Percentiles rank a stretch among this genome's conserved stretches.
Conservation (phyloP, 345 rosid genomes). For the Kandelia obovata region DNA sequence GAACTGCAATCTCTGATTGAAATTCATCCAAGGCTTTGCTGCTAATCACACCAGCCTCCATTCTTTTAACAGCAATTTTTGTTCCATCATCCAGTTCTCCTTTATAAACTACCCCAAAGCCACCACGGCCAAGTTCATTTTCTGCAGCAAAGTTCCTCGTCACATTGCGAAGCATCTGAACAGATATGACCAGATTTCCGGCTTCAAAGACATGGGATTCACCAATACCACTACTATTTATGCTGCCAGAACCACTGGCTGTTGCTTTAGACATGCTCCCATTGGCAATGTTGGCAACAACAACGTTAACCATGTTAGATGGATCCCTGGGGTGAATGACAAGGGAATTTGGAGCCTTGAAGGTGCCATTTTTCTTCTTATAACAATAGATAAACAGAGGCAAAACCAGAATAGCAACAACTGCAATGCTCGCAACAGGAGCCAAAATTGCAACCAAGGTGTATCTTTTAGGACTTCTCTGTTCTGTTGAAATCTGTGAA, state of each 20-base stretch:
- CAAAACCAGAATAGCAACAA: conserved; percentile 36
- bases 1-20: conserved; percentile 71
- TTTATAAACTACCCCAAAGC: conserved; percentile 74
- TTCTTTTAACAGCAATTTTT: conserved; percentile 73
- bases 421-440: conserved; percentile 40
- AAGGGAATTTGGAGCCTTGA: conserved; percentile 43
- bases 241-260: conserved; percentile 54
- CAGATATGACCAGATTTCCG: conserved; percentile 63
- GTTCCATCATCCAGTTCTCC: conserved; percentile 74
- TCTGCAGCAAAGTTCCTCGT: conserved; percentile 56
- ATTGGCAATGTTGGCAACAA: conserved; percentile 43
- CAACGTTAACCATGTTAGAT: conserved; percentile 52
- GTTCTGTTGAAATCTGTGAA: conserved; percentile 23
- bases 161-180: conserved; percentile 70
- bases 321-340: conserved; percentile 69
- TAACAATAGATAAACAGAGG: conserved; percentile 46
- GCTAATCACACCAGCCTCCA: conserved; percentile 61
- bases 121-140: conserved; percentile 77
- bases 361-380: conserved; percentile 33
- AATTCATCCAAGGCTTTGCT: conserved; percentile 64
- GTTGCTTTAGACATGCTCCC: conserved; percentile 41
- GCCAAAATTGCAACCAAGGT: conserved; percentile 42
- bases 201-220: conserved; percentile 67
- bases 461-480: conserved; percentile 24
- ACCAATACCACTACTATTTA: conserved; percentile 39